These are phyloP conservation scores for Microcos paniculata DNA, from an alignment of 345 rosid genomes.

Conservation along the genomic window DNA sequence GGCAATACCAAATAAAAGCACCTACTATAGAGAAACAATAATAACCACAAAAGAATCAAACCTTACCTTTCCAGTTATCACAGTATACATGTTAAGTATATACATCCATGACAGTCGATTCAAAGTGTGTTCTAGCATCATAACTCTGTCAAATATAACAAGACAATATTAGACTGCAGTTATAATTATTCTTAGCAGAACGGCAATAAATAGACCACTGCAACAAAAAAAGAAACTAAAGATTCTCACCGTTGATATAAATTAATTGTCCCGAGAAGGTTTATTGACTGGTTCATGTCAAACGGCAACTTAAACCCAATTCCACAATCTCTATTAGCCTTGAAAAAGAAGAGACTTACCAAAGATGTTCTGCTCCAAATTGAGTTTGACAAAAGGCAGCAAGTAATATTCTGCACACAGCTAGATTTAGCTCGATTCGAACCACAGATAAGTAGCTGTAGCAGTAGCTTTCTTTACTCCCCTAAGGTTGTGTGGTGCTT, in stretches of 20 bases:
- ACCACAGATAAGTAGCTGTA: too few relatives aligned
- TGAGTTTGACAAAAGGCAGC: too few relatives aligned
- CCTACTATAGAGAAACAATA: background rate
- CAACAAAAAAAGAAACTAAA: background rate
- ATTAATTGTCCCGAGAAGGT: slow-evolving; percentile 79
- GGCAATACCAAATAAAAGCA: background rate
- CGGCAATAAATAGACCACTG: background rate
- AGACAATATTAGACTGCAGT: slow-evolving; percentile 10
- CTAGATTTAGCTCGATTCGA: too few relatives aligned
- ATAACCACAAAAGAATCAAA: background rate
- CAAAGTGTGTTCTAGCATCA: slow-evolving; percentile 97
- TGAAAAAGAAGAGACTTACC: too few relatives aligned
- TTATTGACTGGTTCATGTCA: slow-evolving; percentile 78
- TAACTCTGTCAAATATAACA: slow-evolving; percentile 67
- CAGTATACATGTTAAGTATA: slow-evolving; percentile 75
- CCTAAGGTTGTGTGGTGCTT: too few relatives aligned
- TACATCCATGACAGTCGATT: slow-evolving; percentile 88
- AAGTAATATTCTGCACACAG: too few relatives aligned
- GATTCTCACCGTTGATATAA: slow-evolving; percentile 76
- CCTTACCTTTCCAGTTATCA: slow-evolving; percentile 95
- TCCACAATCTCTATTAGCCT: too few relatives aligned
- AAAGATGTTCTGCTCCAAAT: too few relatives aligned
- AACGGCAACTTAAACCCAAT: too few relatives aligned
- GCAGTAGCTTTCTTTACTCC: too few relatives aligned
- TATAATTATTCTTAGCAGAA: background rate